These are phyloP conservation scores for Aspergillus sp. DNA, from an alignment of 2,329 filamentous ascomycete genomes.

Conservation along the genomic window DNA sequence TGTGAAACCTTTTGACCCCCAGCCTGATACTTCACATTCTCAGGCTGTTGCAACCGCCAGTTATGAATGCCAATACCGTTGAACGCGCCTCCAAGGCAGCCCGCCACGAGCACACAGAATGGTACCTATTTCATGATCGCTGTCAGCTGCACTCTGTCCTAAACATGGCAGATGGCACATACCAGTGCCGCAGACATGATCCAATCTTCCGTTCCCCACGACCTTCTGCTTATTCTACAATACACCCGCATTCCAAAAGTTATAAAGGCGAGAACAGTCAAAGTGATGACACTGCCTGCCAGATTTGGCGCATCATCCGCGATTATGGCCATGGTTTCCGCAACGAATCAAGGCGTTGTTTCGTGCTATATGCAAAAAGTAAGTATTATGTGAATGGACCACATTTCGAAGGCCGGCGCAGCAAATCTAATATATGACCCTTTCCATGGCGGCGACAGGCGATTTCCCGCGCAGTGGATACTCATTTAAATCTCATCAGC, in stretches of 20 bases:
- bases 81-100: constrained; percentile 17
- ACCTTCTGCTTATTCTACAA: constrained; percentile 11
- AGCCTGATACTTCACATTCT: constrained; percentile 11
- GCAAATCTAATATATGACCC: background rate
- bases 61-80: constrained; percentile 17
- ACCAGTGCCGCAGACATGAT: constrained; percentile 19
- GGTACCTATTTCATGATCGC: constrained; percentile 6
- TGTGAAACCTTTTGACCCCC: constrained; percentile 13
- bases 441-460: background rate
- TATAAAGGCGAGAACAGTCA: constrained; percentile 13
- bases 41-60: constrained; percentile 9
- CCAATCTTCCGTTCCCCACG: constrained; percentile 18
- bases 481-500: too few species aligned
- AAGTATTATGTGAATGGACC: background rate
- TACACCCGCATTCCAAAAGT: constrained; percentile 14
- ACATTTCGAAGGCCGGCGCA: background rate
- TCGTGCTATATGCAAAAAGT: background rate
- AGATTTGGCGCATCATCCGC: constrained; percentile 13
- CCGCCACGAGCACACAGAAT: constrained; percentile 13
- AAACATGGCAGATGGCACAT: background rate
- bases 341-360: too few species aligned
- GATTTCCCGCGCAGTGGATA: background rate
- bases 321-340: constrained; percentile 12
- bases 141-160: constrained; percentile 1
- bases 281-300: constrained; percentile 14